Percentiles rank a stretch among this genome's conserved stretches.
phyloP scores from a whole-genome alignment of 345 rosid species.

The Lepidium sativum region DNA sequence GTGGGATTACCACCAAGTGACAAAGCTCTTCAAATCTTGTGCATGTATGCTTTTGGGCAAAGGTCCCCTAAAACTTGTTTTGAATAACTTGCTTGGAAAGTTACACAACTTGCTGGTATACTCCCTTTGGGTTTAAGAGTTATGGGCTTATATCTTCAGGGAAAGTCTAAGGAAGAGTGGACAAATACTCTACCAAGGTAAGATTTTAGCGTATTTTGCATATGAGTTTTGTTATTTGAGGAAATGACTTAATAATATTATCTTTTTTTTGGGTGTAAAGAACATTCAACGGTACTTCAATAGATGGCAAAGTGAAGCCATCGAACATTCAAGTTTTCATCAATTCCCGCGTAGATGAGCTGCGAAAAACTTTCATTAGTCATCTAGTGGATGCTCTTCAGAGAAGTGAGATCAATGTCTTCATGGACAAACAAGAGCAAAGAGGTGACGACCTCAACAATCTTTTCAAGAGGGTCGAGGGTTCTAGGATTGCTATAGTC shows the following conservation, averaged over 20 bases:
- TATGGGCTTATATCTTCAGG: not conserved
- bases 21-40: not conserved
- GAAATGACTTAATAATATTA: not conserved
- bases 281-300: too few species aligned
- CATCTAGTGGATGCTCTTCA: not conserved
- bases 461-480: too few species aligned
- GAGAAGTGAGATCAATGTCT: not conserved
- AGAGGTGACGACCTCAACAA: not conserved
- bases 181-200: not conserved
- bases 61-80: not conserved
- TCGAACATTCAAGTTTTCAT: not conserved
- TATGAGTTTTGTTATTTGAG: not conserved
- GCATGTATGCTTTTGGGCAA: not conserved
- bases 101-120: not conserved
- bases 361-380: not conserved
- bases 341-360: slow-evolving; percentile 8
- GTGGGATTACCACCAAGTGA: not conserved
- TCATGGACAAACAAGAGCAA: not conserved
- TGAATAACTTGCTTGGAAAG: not conserved
- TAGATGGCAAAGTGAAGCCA: too few species aligned
- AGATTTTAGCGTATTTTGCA: not conserved
- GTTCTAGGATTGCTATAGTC: too few species aligned
- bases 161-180: not conserved
- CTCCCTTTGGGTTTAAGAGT: not conserved
- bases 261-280: too few species aligned